Conservation (phyloP, 2,329 filamentous ascomycete genomes). For the Trichoderma breve region DNA sequence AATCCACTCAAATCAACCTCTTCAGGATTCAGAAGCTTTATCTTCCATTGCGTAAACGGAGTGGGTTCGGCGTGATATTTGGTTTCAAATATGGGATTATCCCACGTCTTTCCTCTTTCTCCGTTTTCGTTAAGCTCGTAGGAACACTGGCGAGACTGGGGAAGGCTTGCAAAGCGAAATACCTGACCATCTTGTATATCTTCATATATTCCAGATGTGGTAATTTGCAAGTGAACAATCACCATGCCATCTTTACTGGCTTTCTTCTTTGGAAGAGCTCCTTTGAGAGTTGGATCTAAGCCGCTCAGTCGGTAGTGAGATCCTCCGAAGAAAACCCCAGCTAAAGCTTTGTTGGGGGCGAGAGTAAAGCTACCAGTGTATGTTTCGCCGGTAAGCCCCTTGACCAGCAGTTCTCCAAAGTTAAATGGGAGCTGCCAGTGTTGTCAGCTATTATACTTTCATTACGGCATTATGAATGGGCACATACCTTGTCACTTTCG, state of each 20-base stretch:
- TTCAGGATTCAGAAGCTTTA: neutral
- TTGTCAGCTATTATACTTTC: neutral
- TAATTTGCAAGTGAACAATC: neutral
- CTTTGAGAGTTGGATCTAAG: neutral
- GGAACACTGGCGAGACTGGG: neutral
- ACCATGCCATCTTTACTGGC: neutral
- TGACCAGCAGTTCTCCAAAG: neutral
- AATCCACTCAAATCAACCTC: neutral
- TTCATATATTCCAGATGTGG: neutral
- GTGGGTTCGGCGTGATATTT: neutral
- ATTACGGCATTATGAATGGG: fast-evolving
- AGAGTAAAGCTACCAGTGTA: neutral
- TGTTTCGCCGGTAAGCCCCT: neutral
- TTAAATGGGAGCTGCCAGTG: neutral
- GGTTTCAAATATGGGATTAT: neutral
- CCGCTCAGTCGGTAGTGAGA: neutral
- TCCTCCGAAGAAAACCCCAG: neutral
- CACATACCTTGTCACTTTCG: neutral
- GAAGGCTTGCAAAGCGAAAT: neutral
- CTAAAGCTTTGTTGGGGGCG: neutral
- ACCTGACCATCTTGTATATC: neutral
- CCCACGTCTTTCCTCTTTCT: neutral
- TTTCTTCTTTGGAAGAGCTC: neutral
- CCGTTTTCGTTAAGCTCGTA: neutral
- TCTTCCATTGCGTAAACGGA: neutral